Base-by-base conservation (phyloP, 371 early-diverging fungal genomes). In the Mucor circinelloides region DNA sequence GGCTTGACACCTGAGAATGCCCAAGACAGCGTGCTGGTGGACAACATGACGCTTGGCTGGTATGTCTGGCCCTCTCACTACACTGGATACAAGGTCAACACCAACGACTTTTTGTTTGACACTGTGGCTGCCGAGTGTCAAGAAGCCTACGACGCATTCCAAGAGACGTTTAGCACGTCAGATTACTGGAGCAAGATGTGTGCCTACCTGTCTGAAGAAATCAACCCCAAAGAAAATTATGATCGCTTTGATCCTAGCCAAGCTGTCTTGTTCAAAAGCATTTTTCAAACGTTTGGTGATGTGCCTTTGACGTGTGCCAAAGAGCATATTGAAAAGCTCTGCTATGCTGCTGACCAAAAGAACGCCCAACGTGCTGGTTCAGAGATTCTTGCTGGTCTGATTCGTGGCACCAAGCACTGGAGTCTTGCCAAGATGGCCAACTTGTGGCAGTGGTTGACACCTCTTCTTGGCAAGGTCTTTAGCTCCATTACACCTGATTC, bases 321-420 rank as follows among this genome's bases (percentile, higher is more conserved):
- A 63, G 76, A 84, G 1, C 68, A 82, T 13, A 69, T 91, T 9
- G 81, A 84, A 44, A 63, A 63, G 46, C 69, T 91, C 8, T 83
- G 86, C 27, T 59, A 74, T 27, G 74, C 78, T 6, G 60, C 79
- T 1, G 91, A 90, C 57, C 90, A 92, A 58, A 91, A 89, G 68
- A 87, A 87, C 52, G 74, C 89, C 10, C 97, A 96, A 70, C 81
- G 94, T 23, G 91, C 95, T 0, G 91, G 87, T 0, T 79, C 93
- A 3, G 97, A 96, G 66, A 67, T 95, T 10, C 57, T 92, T 2
- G 89, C 84, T 12, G 97, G 97, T 8, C 34, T 95, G 28, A 75
- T 97, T 34, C 90, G 94, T 19, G 97, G 96, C 1, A 86, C 88
- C 28, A 95, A 94, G 70, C 93, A 96, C 69, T 97, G 96, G 96